Conservation (phyloP, 192 early-diverging fungal genomes). For the Dissophora ornata region DNA sequence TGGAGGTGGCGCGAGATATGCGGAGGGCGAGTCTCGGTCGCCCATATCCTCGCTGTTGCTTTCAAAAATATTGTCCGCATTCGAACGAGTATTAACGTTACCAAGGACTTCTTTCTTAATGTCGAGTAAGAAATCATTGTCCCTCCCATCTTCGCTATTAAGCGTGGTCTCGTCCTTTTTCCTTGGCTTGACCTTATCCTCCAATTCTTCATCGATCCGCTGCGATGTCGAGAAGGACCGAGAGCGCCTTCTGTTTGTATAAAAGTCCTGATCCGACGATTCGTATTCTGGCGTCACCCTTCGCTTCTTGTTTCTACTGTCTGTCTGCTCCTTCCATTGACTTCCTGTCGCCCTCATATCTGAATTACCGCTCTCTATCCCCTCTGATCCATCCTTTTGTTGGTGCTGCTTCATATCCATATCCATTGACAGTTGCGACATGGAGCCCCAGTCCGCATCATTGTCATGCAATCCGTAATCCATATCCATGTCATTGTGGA, state of each 20-base stretch:
- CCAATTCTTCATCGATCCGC: conserved; percentile 3
- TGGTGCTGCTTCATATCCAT: neutral
- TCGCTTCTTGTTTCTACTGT: conserved; percentile 2
- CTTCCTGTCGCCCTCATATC: neutral
- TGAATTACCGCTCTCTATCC: neutral
- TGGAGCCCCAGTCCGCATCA: conserved; percentile 17
- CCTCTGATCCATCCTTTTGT: too few relatives aligned
- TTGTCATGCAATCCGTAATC: conserved; percentile 4
- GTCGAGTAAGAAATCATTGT: neutral
- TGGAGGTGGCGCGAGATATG: neutral
- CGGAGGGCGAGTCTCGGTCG: too few relatives aligned
- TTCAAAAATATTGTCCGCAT: neutral
- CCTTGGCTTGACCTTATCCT: conserved; percentile 10
- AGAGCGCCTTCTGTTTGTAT: conserved; percentile 23
- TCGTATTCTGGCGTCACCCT: conserved; percentile 9
- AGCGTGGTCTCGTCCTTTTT: too few relatives aligned
- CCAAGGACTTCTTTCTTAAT: neutral
- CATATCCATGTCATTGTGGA: conserved; percentile 19
- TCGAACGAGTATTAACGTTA: neutral
- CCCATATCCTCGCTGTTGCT: too few relatives aligned
- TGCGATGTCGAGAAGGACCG: conserved; percentile 20
- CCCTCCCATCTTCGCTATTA: neutral
- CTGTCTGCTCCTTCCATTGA: neutral
- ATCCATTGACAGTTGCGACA: conserved; percentile 16
- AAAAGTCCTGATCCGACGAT: neutral